Percentiles rank a stretch among this genome's conserved stretches.
Evolutionary conservation across 495 filamentous ascomycete genomes (phyloP).

Genomic region (Bacidia gigantensis): DNA sequence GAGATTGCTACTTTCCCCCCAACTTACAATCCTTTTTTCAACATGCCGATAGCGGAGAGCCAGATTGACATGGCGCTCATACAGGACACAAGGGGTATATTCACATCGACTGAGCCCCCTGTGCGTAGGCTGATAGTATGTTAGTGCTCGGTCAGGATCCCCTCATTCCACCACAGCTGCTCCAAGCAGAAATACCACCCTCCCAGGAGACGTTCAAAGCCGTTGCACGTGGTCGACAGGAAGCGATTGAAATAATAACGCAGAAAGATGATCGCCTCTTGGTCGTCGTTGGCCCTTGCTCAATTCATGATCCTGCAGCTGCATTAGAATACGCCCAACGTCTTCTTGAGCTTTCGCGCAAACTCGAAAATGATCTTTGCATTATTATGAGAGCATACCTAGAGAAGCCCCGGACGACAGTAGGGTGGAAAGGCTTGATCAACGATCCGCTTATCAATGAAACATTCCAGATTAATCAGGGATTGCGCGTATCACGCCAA

Average conservation of each 20-base stretch:
- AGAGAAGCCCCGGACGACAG: slow-evolving; percentile 96
- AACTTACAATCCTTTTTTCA: too few species aligned
- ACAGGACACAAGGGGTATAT: slow-evolving; percentile 39
- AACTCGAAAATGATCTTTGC: slow-evolving; percentile 76
- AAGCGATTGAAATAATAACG: slow-evolving; percentile 63
- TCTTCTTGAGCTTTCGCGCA: slow-evolving; percentile 69
- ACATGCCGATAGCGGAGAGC: slow-evolving; percentile 38
- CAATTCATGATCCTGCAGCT: slow-evolving; percentile 86
- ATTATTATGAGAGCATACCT: slow-evolving; percentile 98
- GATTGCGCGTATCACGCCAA: slow-evolving; percentile 71
- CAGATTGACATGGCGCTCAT: slow-evolving; percentile 27
- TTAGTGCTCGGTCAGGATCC: slow-evolving; percentile 91
- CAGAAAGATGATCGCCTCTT: slow-evolving; percentile 67
- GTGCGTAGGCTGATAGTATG: slow-evolving; percentile 4
- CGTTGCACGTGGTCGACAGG: slow-evolving; percentile 66
- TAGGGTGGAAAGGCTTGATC: slow-evolving; percentile 98
- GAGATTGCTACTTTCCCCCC: too few species aligned
- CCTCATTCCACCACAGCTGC: slow-evolving; percentile 75
- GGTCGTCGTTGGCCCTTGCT: slow-evolving; percentile 92
- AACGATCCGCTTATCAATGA: slow-evolving; percentile 99
- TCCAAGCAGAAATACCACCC: slow-evolving; percentile 78
- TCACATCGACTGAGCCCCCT: background rate
- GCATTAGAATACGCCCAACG: slow-evolving; percentile 89
- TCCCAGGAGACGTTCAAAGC: slow-evolving; percentile 63
- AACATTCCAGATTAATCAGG: slow-evolving; percentile 98